phyloP scores from a whole-genome alignment of 2,329 filamentous ascomycete genomes.

The Alternaria solani region DNA sequence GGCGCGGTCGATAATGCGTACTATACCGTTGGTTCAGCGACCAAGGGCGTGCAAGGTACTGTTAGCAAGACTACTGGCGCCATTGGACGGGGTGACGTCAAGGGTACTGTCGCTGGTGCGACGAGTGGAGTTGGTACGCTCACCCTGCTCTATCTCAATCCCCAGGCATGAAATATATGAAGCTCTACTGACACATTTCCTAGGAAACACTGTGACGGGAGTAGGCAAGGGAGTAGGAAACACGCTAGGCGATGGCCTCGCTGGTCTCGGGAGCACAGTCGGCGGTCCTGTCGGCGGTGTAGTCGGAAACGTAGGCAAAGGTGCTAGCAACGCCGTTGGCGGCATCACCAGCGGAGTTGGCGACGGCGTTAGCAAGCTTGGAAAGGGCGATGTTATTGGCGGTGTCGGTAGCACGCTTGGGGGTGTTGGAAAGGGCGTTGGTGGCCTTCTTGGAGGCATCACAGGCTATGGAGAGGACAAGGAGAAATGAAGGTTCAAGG shows the following conservation, averaged over 20 bases:
- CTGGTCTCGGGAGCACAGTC: slow-evolving; percentile 49
- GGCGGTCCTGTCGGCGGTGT: slow-evolving; percentile 53
- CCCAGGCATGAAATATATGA: not conserved
- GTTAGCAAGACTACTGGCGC: slow-evolving; percentile 56
- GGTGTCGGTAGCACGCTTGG: slow-evolving; percentile 54
- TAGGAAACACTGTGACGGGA: slow-evolving; percentile 50
- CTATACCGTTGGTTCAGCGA: slow-evolving; percentile 52
- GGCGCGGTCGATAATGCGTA: slow-evolving; percentile 52
- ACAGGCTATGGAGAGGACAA: slow-evolving; percentile 34
- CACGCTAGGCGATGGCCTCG: slow-evolving; percentile 50
- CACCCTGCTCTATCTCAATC: not conserved
- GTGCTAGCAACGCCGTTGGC: slow-evolving; percentile 52
- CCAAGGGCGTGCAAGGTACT: slow-evolving; percentile 54
- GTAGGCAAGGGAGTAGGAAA: slow-evolving; percentile 46
- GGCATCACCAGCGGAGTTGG: slow-evolving; percentile 55
- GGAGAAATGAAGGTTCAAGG: slow-evolving; percentile 28
- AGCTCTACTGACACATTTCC: not conserved
- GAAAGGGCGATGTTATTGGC: slow-evolving; percentile 56
- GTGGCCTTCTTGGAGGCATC: slow-evolving; percentile 47
- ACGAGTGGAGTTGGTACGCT: slow-evolving; percentile 43
- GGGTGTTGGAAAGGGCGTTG: slow-evolving; percentile 51
- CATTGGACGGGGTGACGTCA: slow-evolving; percentile 54
- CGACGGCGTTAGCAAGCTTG: slow-evolving; percentile 56
- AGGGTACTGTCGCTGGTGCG: slow-evolving; percentile 49
- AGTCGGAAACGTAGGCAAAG: slow-evolving; percentile 54